Percentiles rank a stretch among this genome's conserved stretches.
These are phyloP conservation scores for Blepharisma japonicum DNA, from an alignment of 73 alveolate species.

Conservation along the genomic window DNA sequence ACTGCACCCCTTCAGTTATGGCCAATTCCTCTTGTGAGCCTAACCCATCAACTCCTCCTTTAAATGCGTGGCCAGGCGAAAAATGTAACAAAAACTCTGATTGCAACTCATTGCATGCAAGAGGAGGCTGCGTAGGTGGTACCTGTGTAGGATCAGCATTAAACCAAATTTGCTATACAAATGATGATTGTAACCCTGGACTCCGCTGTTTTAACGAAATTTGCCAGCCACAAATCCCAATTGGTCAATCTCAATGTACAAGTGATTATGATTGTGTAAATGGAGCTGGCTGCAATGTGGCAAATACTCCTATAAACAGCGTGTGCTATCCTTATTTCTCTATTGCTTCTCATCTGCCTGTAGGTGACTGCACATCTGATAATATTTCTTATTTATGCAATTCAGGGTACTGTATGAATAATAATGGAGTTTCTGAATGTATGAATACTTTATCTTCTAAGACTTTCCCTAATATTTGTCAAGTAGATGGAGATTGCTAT, in stretches of 20 bases:
- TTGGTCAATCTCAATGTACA: not conserved
- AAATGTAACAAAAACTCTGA: not conserved
- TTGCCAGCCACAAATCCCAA: not conserved
- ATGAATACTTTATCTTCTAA: not conserved
- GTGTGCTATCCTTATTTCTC: not conserved
- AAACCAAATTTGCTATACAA: not conserved
- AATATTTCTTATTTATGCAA: not conserved
- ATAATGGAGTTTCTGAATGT: not conserved
- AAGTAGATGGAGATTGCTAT: not conserved
- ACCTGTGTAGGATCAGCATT: not conserved
- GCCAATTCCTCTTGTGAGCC: not conserved
- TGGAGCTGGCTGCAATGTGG: not conserved
- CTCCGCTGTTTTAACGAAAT: constrained; percentile 18
- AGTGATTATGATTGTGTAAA: constrained; percentile 6
- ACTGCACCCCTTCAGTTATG: not conserved
- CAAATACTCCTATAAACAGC: not conserved
- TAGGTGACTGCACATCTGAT: not conserved
- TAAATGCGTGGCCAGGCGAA: constrained; percentile 18
- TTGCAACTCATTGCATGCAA: not conserved
- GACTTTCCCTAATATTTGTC: not conserved
- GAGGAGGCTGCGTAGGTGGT: not conserved
- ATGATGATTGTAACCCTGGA: constrained; percentile 9
- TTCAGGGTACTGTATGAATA: not conserved
- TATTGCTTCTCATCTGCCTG: not conserved
- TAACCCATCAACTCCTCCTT: not conserved